These are phyloP conservation scores for Beta corolliflora DNA, from an alignment of 179 eudicot species.

Conservation along the genomic window DNA sequence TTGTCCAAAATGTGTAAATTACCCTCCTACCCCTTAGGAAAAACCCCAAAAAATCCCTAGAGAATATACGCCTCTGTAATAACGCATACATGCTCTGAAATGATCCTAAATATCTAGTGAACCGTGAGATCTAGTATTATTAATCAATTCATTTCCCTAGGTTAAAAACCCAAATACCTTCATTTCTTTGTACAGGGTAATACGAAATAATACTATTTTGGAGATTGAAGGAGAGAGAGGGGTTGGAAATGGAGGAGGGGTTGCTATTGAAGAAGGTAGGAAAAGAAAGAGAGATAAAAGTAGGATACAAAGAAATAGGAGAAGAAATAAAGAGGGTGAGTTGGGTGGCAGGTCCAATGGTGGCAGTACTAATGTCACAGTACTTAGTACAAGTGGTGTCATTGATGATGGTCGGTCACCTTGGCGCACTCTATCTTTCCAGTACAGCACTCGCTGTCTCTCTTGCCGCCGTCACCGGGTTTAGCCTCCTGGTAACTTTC, in stretches of 20 bases:
- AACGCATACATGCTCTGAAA: no score
- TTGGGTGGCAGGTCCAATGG: slow-evolving; percentile 69
- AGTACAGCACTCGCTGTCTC: slow-evolving; percentile 66
- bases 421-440: slow-evolving; percentile 64
- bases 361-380: slow-evolving; percentile 49
- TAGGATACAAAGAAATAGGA: slow-evolving; percentile 34
- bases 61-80: no score
- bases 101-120: no score
- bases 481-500: slow-evolving; percentile 49
- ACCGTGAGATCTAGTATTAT: no score
- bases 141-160: no score
- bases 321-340: slow-evolving; percentile 49
- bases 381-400: slow-evolving; percentile 49
- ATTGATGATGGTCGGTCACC: slow-evolving; percentile 75
- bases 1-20: no score
- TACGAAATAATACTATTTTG: no score
- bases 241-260: slow-evolving; percentile 39
- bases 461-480: slow-evolving; percentile 60
- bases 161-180: no score
- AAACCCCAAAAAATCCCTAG: no score
- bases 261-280: slow-evolving; percentile 6
- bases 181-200: no score
- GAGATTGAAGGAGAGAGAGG: no score
- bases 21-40: no score
- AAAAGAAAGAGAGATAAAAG: not conserved